Evolutionary conservation across 2,329 filamentous ascomycete genomes (phyloP).

Genomic region (Aspergillus quadrilineatus): DNA sequence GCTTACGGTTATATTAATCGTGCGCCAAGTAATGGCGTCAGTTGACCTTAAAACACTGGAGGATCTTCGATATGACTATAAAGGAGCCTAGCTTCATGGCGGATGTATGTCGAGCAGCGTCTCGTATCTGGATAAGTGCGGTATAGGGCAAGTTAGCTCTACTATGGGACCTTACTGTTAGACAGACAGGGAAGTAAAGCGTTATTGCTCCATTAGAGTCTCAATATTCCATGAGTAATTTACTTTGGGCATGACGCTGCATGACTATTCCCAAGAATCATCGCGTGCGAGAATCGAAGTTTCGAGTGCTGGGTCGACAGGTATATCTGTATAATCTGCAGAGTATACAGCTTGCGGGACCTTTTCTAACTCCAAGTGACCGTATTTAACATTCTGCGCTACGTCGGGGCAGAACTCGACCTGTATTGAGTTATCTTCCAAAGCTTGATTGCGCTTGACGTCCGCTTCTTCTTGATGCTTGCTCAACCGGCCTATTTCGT

Average conservation of each 20-base stretch:
- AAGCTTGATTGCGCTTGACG: slow-evolving; percentile 49
- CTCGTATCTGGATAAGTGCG: neutral
- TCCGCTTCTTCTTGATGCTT: slow-evolving; percentile 56
- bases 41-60: slow-evolving; percentile 41
- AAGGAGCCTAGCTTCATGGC: slow-evolving; percentile 34
- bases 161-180: neutral
- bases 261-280: slow-evolving; percentile 4
- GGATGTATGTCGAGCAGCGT: neutral
- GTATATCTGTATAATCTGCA: slow-evolving; percentile 32
- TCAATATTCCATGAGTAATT: neutral
- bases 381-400: neutral
- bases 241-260: neutral
- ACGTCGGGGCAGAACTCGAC: slow-evolving; percentile 28
- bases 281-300: slow-evolving; percentile 18
- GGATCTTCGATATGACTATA: slow-evolving; percentile 42
- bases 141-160: neutral
- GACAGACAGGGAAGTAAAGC: neutral
- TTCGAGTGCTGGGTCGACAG: slow-evolving; percentile 45
- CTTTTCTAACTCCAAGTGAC: slow-evolving; percentile 40
- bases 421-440: slow-evolving; percentile 45
- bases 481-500: slow-evolving; percentile 49
- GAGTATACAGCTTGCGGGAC: slow-evolving; percentile 11
- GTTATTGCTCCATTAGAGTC: neutral
- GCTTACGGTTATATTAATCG: slow-evolving; percentile 32
- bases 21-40: slow-evolving; percentile 37